Conservation (phyloP, 169 alveolate species). For the Eimeria necatrix region DNA sequence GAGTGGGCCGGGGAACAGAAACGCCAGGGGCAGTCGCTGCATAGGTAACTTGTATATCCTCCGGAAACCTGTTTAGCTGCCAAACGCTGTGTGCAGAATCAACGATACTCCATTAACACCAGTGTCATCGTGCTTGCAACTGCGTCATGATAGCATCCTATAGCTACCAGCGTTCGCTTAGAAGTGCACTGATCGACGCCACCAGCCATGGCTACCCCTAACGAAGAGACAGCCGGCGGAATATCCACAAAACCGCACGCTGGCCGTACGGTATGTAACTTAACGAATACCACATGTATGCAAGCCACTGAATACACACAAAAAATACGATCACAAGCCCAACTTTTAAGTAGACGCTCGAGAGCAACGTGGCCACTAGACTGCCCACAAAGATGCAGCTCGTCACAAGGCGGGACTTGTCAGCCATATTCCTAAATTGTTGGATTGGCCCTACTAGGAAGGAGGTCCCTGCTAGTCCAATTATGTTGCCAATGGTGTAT, state of each 20-base stretch:
- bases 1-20: too few relatives aligned
- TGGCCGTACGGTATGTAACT: slow-evolving; percentile 81
- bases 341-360: slow-evolving; percentile 59
- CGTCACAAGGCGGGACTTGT: slow-evolving; percentile 71
- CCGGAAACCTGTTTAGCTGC: too few relatives aligned
- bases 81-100: too few relatives aligned
- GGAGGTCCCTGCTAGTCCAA: slow-evolving; percentile 79
- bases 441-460: slow-evolving; percentile 73
- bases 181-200: background rate
- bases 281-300: slow-evolving; percentile 79
- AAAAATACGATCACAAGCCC: slow-evolving; percentile 67
- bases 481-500: slow-evolving; percentile 76
- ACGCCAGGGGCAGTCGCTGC: too few relatives aligned
- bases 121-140: background rate
- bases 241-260: slow-evolving; percentile 68
- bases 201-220: background rate
- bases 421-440: slow-evolving; percentile 78
- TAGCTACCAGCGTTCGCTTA: background rate
- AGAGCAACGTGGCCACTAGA: slow-evolving; percentile 66
- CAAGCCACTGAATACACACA: slow-evolving; percentile 79
- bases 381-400: slow-evolving; percentile 75
- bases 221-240: slow-evolving; percentile 53
- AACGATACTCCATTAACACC: too few relatives aligned
- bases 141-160: background rate
- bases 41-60: too few relatives aligned